Evolutionary conservation across 495 filamentous ascomycete genomes (phyloP), one percentile per base, ranked within the genome.

Genomic region (Tuber indicum): DNA sequence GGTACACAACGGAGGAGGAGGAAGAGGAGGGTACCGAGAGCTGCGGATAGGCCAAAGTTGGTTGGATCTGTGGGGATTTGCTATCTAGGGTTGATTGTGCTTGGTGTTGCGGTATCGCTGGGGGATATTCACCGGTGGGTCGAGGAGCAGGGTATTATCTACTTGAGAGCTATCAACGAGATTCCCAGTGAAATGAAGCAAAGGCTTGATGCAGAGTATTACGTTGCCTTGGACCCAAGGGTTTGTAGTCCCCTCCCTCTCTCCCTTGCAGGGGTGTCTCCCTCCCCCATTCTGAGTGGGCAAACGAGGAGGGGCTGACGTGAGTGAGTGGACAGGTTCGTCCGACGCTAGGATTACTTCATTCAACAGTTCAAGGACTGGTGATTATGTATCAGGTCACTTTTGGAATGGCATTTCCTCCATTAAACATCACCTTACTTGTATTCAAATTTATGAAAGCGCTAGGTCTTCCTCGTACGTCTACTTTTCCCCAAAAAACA

Each of bases 401-500:
- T 43, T 94, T 92, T 82, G 89, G 88, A 26, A 86, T 97, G 80
- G 81, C 85, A 0, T 90, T 97, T 73, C 94, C 96, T 1, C 85
- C 89, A 0, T 79, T 97, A 52, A 96, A 97, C 75, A 83, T 85
- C 26, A 87, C 90, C 8, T 84, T 92, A 8, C 79, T 97, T 26
- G 83, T 94, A 14, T 89, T 91, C 75, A 88, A 90, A 58, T 91
- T 91, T 75, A 88, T 96, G 43, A 90, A 87, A 77, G 88, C 92
- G 70, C 86, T 98, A 41, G 89, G 91, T 14, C 86, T 99, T 36
- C 96, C 96, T 66, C 83, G 93, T 95, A 89, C 76, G 89, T 82
- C 26, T 41, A 23, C 14, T 41, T 47, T 41, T 42, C 73, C 74
- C 45, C 16, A 72, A 39, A 0, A n/a, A 72, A 47, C 70, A 74